Conservation (phyloP, 768 basidiomycete genomes). For the Tephrocybe sp. region DNA sequence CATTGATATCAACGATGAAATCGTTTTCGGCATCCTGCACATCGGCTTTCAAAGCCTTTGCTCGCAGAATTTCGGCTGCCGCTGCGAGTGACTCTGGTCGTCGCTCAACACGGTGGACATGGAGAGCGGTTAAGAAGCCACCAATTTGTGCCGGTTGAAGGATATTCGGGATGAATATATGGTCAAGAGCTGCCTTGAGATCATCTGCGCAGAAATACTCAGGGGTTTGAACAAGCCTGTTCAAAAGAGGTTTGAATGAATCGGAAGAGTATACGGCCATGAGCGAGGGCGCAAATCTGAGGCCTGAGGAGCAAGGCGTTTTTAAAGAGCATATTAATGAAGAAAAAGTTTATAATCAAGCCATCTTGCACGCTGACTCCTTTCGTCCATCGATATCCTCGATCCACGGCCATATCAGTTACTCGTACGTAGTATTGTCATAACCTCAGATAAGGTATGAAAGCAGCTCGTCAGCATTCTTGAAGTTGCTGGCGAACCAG, state of each 20-base stretch:
- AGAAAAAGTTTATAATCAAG: too few species aligned
- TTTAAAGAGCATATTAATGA: constrained; percentile 1
- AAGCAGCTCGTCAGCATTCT: too few species aligned
- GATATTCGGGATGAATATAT: constrained; percentile 66
- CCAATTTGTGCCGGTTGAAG: constrained; percentile 78
- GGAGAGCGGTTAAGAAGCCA: constrained; percentile 85
- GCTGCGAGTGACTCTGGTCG: constrained; percentile 76
- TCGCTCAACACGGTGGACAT: constrained; percentile 75
- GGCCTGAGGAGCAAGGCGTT: neutral
- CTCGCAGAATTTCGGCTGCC: constrained; percentile 72
- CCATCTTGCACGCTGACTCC: too few species aligned
- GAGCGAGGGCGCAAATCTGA: neutral
- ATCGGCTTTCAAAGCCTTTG: constrained; percentile 62
- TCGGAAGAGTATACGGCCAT: constrained; percentile 29
- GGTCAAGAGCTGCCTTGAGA: constrained; percentile 69
- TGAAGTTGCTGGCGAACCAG: too few species aligned
- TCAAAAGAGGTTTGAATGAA: constrained; percentile 76
- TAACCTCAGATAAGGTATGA: too few species aligned
- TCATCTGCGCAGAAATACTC: constrained; percentile 81
- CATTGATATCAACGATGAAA: constrained; percentile 79
- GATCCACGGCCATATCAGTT: too few species aligned
- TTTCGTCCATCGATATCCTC: too few species aligned
- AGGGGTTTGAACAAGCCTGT: constrained; percentile 77
- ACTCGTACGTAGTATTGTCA: too few species aligned
- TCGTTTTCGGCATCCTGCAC: constrained; percentile 63